Evolutionary conservation across 768 basidiomycete species (phyloP).

Genomic region (Naganishia randhawae): DNA sequence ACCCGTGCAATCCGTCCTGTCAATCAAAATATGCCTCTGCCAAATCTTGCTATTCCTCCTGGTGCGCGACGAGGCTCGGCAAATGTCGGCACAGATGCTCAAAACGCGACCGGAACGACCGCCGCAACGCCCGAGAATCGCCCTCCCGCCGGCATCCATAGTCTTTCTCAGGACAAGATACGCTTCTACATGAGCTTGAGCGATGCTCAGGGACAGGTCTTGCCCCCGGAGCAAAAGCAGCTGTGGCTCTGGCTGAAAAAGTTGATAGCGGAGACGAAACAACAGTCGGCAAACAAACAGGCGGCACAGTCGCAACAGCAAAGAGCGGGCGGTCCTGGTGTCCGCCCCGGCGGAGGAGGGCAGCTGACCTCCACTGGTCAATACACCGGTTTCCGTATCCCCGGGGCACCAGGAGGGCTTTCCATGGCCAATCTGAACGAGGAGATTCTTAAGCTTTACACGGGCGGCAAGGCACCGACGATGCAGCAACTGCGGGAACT

Average conservation of each 20-base stretch:
- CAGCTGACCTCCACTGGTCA: background rate
- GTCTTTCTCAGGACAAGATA: constrained; percentile 17
- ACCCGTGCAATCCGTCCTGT: constrained; percentile 13
- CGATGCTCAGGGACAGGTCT: constrained; percentile 11
- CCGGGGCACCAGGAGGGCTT: background rate
- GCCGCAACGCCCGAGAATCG: constrained; percentile 9
- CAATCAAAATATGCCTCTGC: constrained; percentile 14
- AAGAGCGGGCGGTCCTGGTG: background rate
- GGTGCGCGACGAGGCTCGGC: constrained; percentile 19
- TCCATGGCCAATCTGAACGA: constrained; percentile 21
- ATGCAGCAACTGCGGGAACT: constrained; percentile 8
- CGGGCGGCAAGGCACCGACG: constrained; percentile 14
- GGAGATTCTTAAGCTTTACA: constrained; percentile 16
- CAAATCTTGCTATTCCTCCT: constrained; percentile 6
- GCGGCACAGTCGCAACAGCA: constrained; percentile 7
- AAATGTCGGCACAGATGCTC: background rate
- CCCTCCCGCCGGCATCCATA: constrained; percentile 13
- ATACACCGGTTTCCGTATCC: constrained; percentile 16
- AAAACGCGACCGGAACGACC: background rate
- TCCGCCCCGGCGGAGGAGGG: background rate
- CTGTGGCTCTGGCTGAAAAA: constrained; percentile 23
- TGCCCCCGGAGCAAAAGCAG: constrained; percentile 21
- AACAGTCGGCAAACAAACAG: constrained; percentile 13
- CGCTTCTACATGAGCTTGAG: constrained; percentile 22
- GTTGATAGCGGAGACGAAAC: constrained; percentile 11